Evolutionary conservation across 2,329 filamentous ascomycete genomes (phyloP), one percentile per base, ranked within the genome.

Genomic region (Chrysosporium queenslandicum): DNA sequence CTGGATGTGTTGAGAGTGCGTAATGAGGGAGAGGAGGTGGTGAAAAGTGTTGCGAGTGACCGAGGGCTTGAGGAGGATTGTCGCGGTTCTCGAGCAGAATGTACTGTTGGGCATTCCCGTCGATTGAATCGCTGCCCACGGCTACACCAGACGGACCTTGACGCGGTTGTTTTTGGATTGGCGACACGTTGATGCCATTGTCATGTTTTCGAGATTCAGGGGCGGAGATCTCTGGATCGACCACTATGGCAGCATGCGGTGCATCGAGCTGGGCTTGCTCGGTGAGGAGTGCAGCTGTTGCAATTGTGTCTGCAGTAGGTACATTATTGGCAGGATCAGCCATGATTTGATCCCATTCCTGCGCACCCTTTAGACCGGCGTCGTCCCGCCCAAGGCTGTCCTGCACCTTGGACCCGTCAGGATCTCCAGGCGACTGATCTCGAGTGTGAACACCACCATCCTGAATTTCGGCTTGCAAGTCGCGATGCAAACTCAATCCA

Each of bases 271-370:
- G 47, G 3, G 37, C 9, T 23, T 42, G 37, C 20, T 39, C 49
- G 6, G 40, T 25, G 30, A 51, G 6, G 21, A 29, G 37, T 3
- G 21, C 40, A 45, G 39, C 21, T 21, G 12, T 43, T n/a, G 27
- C 40, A 29, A 51, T 37, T 12, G 29, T 40, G 21, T 45, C 49
- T 5, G 41, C 16, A 8, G 30, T 21, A n/a, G 49, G 21, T 20
- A 25, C 40, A 23, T 18, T 14, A 18, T 25, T 36, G 18, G 6
- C 48, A 18, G 40, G 29, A 45, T 51, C 49, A 8, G 32, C 32
- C 40, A 51, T 45, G 2, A 51, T 45, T 27, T 29, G 39, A 43
- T 45, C 49, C 49, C 49, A 51, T 43, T 27, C 49, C 23, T 43
- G 29, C 40, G 30, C 49, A 12, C 32, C 40, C 29, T 51, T 51